These are phyloP conservation scores for Globisporangium lucens DNA, from an alignment of 352 stramenopile genomes.

Conservation along the genomic window DNA sequence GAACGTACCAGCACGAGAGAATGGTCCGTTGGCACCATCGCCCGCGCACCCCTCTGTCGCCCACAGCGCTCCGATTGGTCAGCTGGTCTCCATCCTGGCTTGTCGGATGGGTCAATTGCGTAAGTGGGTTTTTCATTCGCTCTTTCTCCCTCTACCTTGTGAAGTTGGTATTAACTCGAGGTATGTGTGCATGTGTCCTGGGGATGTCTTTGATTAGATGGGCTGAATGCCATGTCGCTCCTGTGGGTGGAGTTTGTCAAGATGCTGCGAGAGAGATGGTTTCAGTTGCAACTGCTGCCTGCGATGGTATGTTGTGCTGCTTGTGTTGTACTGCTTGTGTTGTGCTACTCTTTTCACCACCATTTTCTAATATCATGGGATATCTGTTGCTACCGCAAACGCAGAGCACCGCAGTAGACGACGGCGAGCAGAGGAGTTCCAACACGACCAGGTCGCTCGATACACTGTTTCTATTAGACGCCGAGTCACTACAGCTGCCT, in stretches of 20 bases:
- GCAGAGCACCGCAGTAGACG: conserved; percentile 34
- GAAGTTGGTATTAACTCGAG: neutral
- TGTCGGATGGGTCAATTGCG: conserved; percentile 67
- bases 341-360: neutral
- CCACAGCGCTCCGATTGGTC: conserved; percentile 56
- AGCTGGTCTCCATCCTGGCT: conserved; percentile 66
- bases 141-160: neutral
- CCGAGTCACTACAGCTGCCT: conserved; percentile 43
- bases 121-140: conserved; percentile 28
- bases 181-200: neutral
- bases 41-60: conserved; percentile 8
- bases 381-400: neutral
- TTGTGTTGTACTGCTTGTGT: neutral
- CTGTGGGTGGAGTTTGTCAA: conserved; percentile 87
- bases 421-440: conserved; percentile 20
- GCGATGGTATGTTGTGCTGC: conserved; percentile 45
- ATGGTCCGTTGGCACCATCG: neutral
- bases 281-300: conserved; percentile 58
- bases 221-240: conserved; percentile 70
- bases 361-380: neutral
- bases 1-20: neutral
- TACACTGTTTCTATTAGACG: conserved; percentile 53
- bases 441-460: conserved; percentile 40
- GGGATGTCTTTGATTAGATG: conserved; percentile 31
- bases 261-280: conserved; percentile 63